phyloP scores from a whole-genome alignment of 148 eudicot genomes.

The Bassia scoparia region DNA sequence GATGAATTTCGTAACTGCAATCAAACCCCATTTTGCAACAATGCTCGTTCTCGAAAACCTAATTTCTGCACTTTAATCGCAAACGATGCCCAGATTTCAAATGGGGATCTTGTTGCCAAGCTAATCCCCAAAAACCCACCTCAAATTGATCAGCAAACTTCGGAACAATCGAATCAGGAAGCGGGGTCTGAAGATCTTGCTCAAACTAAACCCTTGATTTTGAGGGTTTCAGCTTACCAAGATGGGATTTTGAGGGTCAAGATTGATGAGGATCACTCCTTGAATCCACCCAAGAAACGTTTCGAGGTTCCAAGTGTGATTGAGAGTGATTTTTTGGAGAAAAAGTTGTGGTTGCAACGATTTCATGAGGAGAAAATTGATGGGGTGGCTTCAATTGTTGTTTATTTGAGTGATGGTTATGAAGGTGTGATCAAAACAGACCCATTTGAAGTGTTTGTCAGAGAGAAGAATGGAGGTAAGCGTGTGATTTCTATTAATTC shows the following conservation, averaged over 20 bases:
- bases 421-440: slow-evolving; percentile 70
- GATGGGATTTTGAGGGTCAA: slow-evolving; percentile 70
- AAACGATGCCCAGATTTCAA: slow-evolving; percentile 40
- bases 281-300: slow-evolving; percentile 71
- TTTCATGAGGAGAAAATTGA: slow-evolving; percentile 44
- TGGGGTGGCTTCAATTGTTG: slow-evolving; percentile 42
- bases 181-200: slow-evolving; percentile 24
- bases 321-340: slow-evolving; percentile 50
- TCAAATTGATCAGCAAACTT: slow-evolving; percentile 16
- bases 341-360: slow-evolving; percentile 72
- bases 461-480: slow-evolving; percentile 67
- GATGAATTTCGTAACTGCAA: slow-evolving; percentile 88
- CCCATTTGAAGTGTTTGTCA: slow-evolving; percentile 87
- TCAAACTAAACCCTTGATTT: slow-evolving; percentile 48
- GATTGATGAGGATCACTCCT: slow-evolving; percentile 69
- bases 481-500: slow-evolving; percentile 75
- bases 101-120: slow-evolving; percentile 75
- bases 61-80: slow-evolving; percentile 47
- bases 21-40: slow-evolving; percentile 93
- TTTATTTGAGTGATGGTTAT: slow-evolving; percentile 68
- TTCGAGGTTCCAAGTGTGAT: slow-evolving; percentile 78
- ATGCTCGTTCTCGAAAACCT: slow-evolving; percentile 77
- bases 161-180: slow-evolving; percentile 15
- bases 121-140: slow-evolving; percentile 41
- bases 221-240: slow-evolving; percentile 64